Percentiles rank a stretch among this genome's conserved stretches.
Conservation (phyloP, 1,284 basidiomycete genomes). For the Irpex sp. region DNA sequence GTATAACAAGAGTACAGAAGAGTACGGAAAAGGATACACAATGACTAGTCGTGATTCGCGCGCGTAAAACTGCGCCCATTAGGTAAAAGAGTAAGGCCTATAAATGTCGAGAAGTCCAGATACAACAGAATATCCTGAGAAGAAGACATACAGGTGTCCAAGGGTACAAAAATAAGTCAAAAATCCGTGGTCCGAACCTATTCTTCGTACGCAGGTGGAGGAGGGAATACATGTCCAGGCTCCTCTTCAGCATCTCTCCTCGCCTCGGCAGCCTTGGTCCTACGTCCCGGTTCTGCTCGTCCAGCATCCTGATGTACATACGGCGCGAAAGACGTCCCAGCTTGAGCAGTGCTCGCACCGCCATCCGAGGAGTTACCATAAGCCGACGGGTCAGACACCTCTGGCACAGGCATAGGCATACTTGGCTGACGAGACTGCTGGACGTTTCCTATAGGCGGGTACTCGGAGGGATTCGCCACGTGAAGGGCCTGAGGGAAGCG, state of each 20-base stretch:
- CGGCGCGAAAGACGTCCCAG: constrained; percentile 3
- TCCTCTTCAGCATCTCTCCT: not conserved
- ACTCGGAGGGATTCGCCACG: constrained; percentile 1
- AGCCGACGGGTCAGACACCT: not conserved
- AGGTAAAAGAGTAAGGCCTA: too few species aligned
- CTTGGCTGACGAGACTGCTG: not conserved
- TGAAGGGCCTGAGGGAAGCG: not conserved
- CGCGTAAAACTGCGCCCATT: too few species aligned
- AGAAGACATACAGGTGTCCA: not conserved
- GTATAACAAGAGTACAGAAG: not conserved
- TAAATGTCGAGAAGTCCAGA: too few species aligned
- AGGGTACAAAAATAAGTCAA: not conserved
- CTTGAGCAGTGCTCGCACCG: not conserved
- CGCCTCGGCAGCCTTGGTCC: constrained; percentile 4
- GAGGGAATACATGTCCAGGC: not conserved
- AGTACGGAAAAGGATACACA: not conserved
- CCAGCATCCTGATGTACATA: constrained; percentile 12
- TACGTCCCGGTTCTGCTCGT: not conserved
- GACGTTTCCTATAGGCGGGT: not conserved
- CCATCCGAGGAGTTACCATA: not conserved
- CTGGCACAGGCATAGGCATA: not conserved
- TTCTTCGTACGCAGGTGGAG: constrained; percentile 13
- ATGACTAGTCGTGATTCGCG: not conserved
- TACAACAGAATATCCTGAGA: not conserved
- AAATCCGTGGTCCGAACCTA: not conserved